phyloP scores from a whole-genome alignment of 2,329 filamentous ascomycete genomes.

The Cladosporium sp. region DNA sequence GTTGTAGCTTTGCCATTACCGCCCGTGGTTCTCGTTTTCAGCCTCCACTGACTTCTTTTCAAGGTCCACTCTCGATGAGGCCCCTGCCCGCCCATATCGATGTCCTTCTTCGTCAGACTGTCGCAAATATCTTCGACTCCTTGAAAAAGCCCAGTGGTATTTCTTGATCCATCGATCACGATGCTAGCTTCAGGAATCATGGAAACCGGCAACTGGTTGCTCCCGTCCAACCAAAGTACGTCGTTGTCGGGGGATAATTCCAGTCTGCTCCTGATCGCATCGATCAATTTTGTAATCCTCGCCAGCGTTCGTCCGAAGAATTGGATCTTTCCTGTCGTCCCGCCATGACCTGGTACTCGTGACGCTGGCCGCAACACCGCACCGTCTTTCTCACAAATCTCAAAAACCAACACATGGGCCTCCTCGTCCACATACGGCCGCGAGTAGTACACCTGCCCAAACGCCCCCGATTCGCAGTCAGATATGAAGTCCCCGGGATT shows the following conservation, averaged over 20 bases:
- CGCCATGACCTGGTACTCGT: not conserved
- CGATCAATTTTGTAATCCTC: slow-evolving; percentile 66
- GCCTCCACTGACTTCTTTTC: slow-evolving; percentile 24
- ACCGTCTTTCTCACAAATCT: slow-evolving; percentile 64
- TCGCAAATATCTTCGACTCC: no score
- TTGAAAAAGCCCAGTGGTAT: slow-evolving; percentile 1
- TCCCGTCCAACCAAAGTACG: slow-evolving; percentile 48
- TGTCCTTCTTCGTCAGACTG: no score
- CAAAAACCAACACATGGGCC: slow-evolving; percentile 67
- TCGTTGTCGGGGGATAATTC: slow-evolving; percentile 30
- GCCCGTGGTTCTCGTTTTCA: slow-evolving; percentile 17
- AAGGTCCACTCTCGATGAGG: slow-evolving; percentile 20
- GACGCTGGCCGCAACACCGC: slow-evolving; percentile 18
- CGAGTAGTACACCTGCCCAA: slow-evolving; percentile 67
- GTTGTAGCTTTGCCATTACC: slow-evolving; percentile 7
- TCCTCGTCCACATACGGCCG: slow-evolving; percentile 78
- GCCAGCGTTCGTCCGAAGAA: slow-evolving; percentile 68
- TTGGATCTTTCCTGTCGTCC: not conserved
- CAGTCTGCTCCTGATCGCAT: slow-evolving; percentile 75
- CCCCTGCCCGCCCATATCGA: no score
- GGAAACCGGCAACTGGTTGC: slow-evolving; percentile 41
- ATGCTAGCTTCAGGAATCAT: slow-evolving; percentile 57
- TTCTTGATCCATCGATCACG: slow-evolving; percentile 42
- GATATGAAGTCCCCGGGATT: slow-evolving; percentile 5
- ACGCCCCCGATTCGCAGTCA: not conserved